These are phyloP conservation scores for sunflower (Helianthus annuus) DNA, from an alignment of 129 eudicot genomes.

Conservation along the genomic window HanXRQr2.0-SUNRISE NC_035437.2:91902874-91903373, in stretches of 20 bases:
- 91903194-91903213: slow-evolving; percentile 99
- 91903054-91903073: not conserved
- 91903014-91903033: too few relatives aligned
- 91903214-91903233: slow-evolving; percentile 11
- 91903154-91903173: slow-evolving; percentile 87
- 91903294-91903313: slow-evolving; percentile 67
- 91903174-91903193: slow-evolving; percentile 99
- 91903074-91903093: not conserved
- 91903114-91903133: slow-evolving; percentile 99
- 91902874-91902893: too few relatives aligned
- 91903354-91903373: slow-evolving; percentile 93
- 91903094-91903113: slow-evolving; percentile 50
- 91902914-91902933: too few relatives aligned
- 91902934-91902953: too few relatives aligned
- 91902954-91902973: too few relatives aligned
- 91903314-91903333: slow-evolving; percentile 87
- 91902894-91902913: too few relatives aligned
- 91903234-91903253: slow-evolving; percentile 12
- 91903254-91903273: slow-evolving; percentile 27
- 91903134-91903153: slow-evolving; percentile 97
- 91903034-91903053: not conserved
- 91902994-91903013: too few relatives aligned
- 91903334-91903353: slow-evolving; percentile 98
- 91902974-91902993: too few relatives aligned
- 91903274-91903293: slow-evolving; percentile 24